Percentiles rank a stretch among this genome's conserved stretches.
These are phyloP conservation scores for Russula sp. DNA, from an alignment of 768 basidiomycete genomes.

Conservation along the genomic window DNA sequence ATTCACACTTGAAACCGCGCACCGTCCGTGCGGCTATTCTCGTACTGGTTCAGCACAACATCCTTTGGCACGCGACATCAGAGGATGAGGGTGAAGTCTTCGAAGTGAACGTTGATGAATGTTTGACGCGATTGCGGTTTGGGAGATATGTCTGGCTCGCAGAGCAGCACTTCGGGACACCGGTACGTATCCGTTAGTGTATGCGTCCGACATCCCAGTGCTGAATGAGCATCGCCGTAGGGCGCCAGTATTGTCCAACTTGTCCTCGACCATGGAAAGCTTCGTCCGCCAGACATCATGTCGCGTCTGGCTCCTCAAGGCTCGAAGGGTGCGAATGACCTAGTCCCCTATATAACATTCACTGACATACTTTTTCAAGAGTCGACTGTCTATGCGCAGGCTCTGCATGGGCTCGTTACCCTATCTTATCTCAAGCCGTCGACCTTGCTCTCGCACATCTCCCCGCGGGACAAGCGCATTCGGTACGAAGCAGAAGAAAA, in stretches of 20 bases:
- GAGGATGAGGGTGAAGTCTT: slow-evolving; percentile 70
- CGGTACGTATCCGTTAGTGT: slow-evolving; percentile 42
- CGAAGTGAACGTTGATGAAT: slow-evolving; percentile 80
- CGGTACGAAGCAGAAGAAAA: slow-evolving; percentile 78
- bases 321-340: slow-evolving; percentile 45
- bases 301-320: slow-evolving; percentile 46
- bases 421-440: slow-evolving; percentile 74
- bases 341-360: neutral
- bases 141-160: slow-evolving; percentile 77
- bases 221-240: slow-evolving; percentile 35
- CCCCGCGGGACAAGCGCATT: slow-evolving; percentile 74
- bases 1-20: slow-evolving; percentile 60
- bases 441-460: slow-evolving; percentile 68
- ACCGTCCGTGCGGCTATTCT: slow-evolving; percentile 66
- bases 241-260: slow-evolving; percentile 70
- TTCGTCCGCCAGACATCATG: slow-evolving; percentile 68
- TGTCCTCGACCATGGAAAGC: slow-evolving; percentile 81
- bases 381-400: slow-evolving; percentile 47
- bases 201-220: neutral
- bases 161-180: slow-evolving; percentile 59
- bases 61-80: slow-evolving; percentile 76
- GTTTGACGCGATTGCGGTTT: slow-evolving; percentile 74
- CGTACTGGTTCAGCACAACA: slow-evolving; percentile 84
- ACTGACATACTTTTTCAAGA: slow-evolving; percentile 29
- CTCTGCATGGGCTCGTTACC: slow-evolving; percentile 65